These are phyloP conservation scores for Candida neerlandica DNA, from an alignment of 1,139 yeast species.

Conservation along the genomic window DNA sequence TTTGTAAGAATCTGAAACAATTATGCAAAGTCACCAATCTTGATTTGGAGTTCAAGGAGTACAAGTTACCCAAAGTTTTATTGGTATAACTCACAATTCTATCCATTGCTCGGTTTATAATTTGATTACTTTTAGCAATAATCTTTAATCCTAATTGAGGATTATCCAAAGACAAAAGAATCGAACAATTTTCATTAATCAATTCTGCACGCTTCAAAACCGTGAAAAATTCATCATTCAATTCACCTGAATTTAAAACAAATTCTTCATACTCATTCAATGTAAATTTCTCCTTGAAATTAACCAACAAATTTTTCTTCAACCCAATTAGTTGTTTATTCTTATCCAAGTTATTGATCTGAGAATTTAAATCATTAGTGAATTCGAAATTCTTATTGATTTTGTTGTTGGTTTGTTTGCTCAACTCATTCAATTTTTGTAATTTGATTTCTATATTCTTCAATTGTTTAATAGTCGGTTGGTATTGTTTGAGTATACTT, in stretches of 20 bases:
- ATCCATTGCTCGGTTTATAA: conserved; percentile 54
- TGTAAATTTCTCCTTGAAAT: conserved; percentile 67
- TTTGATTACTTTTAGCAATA: conserved; percentile 59
- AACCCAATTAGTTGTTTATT: conserved; percentile 46
- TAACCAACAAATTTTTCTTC: conserved; percentile 57
- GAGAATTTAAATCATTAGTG: conserved; percentile 29
- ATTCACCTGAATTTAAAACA: conserved; percentile 42
- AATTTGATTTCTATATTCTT: conserved; percentile 43
- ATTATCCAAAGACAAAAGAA: conserved; percentile 67
- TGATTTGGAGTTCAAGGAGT: conserved; percentile 32
- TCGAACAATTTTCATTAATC: conserved; percentile 69
- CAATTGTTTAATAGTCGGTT: conserved; percentile 54
- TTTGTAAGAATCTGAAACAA: conserved; percentile 34
- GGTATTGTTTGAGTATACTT: conserved; percentile 60
- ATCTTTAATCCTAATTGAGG: conserved; percentile 73
- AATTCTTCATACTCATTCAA: conserved; percentile 74
- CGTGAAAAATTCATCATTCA: conserved; percentile 62
- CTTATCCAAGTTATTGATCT: conserved; percentile 43
- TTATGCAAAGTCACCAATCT: conserved; percentile 34
- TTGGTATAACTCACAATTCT: conserved; percentile 44
- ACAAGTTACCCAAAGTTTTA: conserved; percentile 38
- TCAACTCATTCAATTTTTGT: conserved; percentile 40
- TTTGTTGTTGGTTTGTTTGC: conserved; percentile 35
- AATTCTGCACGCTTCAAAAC: conserved; percentile 62
- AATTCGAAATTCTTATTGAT: conserved; percentile 30